A percentile compares a stretch with the other conserved stretches of the same genome.
These are phyloP conservation scores for Penicillium sp. DNA, from an alignment of 2,329 filamentous ascomycete species.

Conservation along the genomic window DNA sequence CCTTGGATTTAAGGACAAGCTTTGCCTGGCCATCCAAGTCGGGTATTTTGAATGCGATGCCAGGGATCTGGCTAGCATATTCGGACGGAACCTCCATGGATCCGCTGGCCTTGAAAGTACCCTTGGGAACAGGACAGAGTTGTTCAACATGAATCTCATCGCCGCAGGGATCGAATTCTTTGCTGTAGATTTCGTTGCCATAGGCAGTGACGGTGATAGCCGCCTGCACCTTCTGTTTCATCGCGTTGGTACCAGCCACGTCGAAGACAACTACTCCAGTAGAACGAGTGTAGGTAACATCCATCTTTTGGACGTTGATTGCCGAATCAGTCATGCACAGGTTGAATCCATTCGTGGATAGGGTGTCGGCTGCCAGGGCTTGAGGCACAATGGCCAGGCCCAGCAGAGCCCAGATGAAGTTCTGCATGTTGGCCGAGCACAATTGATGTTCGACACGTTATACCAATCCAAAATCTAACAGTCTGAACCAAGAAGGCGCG, in stretches of 20 bases:
- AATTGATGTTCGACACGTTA: neutral
- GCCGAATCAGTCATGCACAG: conserved; percentile 60
- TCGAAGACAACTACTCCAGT: conserved; percentile 76
- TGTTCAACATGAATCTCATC: conserved; percentile 62
- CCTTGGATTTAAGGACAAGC: conserved; percentile 66
- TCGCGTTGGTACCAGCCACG: conserved; percentile 71
- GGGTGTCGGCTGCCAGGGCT: conserved; percentile 65
- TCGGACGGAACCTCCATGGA: conserved; percentile 67
- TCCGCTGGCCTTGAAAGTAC: conserved; percentile 71
- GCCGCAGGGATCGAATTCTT: conserved; percentile 80
- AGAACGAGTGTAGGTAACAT: conserved; percentile 75
- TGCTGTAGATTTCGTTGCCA: conserved; percentile 74
- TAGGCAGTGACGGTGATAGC: conserved; percentile 77
- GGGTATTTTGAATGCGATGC: conserved; percentile 85
- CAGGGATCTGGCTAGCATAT: conserved; percentile 73
- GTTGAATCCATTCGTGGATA: conserved; percentile 77
- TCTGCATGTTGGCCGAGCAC: conserved; percentile 25
- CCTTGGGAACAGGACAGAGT: conserved; percentile 81
- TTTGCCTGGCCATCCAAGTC: conserved; percentile 86
- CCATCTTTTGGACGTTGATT: conserved; percentile 69
- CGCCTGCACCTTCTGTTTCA: conserved; percentile 76
- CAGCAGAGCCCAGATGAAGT: conserved; percentile 25
- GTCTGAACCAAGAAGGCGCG: neutral
- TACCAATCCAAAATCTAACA: conserved; percentile 1
- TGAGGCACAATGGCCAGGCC: conserved; percentile 29